Evolutionary conservation across 108 stramenopile species (phyloP).

Genomic region (Parietichytrium sp.): DNA sequence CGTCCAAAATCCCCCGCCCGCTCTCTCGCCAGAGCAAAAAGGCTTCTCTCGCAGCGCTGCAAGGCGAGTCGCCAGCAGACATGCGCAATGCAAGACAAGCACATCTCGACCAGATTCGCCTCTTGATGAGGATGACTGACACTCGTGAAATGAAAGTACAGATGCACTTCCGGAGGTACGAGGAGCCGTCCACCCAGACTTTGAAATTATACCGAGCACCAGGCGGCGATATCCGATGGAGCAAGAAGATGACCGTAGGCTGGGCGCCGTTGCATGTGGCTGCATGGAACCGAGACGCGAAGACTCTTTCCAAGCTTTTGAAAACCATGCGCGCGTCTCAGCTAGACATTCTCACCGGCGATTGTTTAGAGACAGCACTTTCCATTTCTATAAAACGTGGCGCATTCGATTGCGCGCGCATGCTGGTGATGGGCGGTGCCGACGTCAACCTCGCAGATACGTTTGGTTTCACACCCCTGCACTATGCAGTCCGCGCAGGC

Average conservation of each 20-base stretch:
- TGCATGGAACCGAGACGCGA: slow-evolving; percentile 34
- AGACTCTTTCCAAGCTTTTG: neutral
- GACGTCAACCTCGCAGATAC: neutral
- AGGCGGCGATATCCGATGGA: neutral
- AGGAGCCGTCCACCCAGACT: slow-evolving; percentile 9
- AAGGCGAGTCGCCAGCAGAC: too few species aligned
- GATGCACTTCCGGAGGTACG: neutral
- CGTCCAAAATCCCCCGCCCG: too few species aligned
- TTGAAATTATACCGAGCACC: neutral
- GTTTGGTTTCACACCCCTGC: neutral
- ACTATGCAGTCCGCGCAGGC: neutral
- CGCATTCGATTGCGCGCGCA: neutral
- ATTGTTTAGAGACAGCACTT: neutral
- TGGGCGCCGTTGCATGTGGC: neutral
- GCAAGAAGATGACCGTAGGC: neutral
- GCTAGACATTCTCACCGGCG: neutral
- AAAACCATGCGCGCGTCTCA: neutral
- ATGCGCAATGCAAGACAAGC: neutral
- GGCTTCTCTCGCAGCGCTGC: too few species aligned
- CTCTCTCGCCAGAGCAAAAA: too few species aligned
- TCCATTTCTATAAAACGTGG: neutral
- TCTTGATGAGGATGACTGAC: neutral
- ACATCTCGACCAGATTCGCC: slow-evolving; percentile 11
- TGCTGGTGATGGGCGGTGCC: neutral
- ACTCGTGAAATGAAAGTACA: neutral